Evolutionary conservation across 2,329 filamentous ascomycete species (phyloP).

Genomic region (Aspergillus latus): DNA sequence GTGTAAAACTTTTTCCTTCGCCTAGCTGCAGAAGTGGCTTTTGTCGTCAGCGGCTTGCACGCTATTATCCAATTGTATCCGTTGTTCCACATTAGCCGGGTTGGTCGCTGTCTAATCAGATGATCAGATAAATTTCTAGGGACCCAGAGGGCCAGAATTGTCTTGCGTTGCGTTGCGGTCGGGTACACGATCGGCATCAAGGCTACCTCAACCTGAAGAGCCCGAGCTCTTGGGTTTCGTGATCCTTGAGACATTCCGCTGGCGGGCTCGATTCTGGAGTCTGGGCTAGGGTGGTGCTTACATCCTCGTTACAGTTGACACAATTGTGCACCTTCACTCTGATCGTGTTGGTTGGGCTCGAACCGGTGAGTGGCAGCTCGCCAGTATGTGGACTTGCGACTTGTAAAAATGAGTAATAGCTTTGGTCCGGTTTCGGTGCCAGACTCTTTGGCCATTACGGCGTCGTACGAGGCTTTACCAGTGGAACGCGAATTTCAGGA

Average conservation of each 20-base stretch:
- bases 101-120: slow-evolving; percentile 10
- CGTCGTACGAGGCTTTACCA: not conserved
- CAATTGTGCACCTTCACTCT: not conserved
- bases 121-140: slow-evolving; percentile 4
- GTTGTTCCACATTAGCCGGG: not conserved
- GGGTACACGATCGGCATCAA: not conserved
- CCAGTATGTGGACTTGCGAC: not conserved
- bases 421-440: not conserved
- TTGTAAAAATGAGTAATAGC: not conserved
- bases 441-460: not conserved
- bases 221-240: not conserved
- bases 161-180: not conserved
- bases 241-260: too few relatives aligned
- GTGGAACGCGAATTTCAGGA: not conserved
- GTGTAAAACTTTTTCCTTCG: not conserved
- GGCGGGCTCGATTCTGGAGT: too few relatives aligned
- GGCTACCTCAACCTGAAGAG: not conserved
- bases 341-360: not conserved
- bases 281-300: too few relatives aligned
- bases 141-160: not conserved
- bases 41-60: not conserved
- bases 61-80: not conserved
- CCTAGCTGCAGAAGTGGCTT: not conserved
- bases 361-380: not conserved
- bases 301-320: too few relatives aligned